Conservation (phyloP, 371 early-diverging fungal genomes). For the Lichtheimia corymbifera region DNA sequence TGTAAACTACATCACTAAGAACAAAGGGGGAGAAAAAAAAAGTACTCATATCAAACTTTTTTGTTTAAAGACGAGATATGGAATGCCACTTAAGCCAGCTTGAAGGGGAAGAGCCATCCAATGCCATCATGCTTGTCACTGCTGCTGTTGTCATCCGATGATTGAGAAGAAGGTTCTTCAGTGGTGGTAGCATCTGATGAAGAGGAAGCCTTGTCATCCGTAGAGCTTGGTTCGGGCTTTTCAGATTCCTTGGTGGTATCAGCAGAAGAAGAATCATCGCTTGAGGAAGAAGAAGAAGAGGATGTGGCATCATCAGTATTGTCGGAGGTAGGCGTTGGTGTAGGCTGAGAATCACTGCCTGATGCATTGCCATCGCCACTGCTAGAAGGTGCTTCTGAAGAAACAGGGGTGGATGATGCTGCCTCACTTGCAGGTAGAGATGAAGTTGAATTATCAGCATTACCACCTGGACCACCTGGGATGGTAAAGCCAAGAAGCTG, state of each 20-base stretch:
- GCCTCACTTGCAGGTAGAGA: background rate
- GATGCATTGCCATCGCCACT: too few species aligned
- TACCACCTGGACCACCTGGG: background rate
- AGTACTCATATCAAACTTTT: background rate
- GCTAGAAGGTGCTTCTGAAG: background rate
- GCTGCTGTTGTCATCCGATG: constrained; percentile 3
- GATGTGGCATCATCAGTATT: constrained; percentile 9
- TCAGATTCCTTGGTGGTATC: constrained; percentile 1
- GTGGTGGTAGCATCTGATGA: constrained; percentile 1
- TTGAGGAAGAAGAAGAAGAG: background rate
- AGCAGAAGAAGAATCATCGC: background rate
- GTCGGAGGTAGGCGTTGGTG: constrained; percentile 5
- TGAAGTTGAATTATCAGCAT: constrained; percentile 8
- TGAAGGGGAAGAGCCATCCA: background rate
- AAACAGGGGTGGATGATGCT: background rate
- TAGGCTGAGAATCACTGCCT: background rate
- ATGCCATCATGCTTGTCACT: too few species aligned
- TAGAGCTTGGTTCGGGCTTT: background rate
- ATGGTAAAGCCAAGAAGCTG: background rate
- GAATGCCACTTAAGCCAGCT: background rate
- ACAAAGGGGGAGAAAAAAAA: background rate
- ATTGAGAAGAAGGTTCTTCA: background rate
- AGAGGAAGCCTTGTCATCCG: background rate
- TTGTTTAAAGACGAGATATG: too few species aligned
- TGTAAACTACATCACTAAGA: constrained; percentile 3